A percentile compares a stretch with the other conserved stretches of the same genome.
Conservation (phyloP, 108 stramenopile genomes). For the Craspedostauros australis region DNA sequence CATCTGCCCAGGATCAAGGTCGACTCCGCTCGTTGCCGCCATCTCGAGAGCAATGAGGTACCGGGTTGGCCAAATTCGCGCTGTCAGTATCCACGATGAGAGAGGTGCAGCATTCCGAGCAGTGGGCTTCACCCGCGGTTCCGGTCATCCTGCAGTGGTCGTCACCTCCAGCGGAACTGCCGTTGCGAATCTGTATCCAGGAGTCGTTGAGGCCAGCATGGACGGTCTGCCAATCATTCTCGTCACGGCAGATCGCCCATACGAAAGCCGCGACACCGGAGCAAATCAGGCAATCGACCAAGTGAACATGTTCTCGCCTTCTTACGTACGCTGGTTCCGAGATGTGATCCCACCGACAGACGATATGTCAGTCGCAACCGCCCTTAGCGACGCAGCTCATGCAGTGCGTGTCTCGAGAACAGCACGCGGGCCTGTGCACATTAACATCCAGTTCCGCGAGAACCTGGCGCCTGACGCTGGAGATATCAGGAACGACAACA, state of each 20-base stretch:
- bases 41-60: slow-evolving; percentile 57
- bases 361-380: slow-evolving; percentile 69
- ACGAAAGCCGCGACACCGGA: slow-evolving; percentile 82
- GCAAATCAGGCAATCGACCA: slow-evolving; percentile 93
- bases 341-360: slow-evolving; percentile 81
- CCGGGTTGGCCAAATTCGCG: slow-evolving; percentile 53
- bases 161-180: slow-evolving; percentile 91
- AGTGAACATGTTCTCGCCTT: slow-evolving; percentile 72
- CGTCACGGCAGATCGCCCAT: slow-evolving; percentile 90
- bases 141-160: slow-evolving; percentile 76
- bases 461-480: slow-evolving; percentile 89
- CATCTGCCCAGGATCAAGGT: slow-evolving; percentile 89
- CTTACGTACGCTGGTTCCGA: slow-evolving; percentile 80
- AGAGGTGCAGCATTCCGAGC: slow-evolving; percentile 90
- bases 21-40: slow-evolving; percentile 83
- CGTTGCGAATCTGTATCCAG: slow-evolving; percentile 87
- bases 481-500: slow-evolving; percentile 68
- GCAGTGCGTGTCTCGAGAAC: slow-evolving; percentile 55
- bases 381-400: slow-evolving; percentile 79
- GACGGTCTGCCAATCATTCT: slow-evolving; percentile 82
- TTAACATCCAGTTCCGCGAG: slow-evolving; percentile 92
- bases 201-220: slow-evolving; percentile 74
- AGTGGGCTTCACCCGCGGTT: slow-evolving; percentile 71
- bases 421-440: slow-evolving; percentile 77
- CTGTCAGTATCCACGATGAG: slow-evolving; percentile 87